These are phyloP conservation scores for Syzygium oleosum DNA, from an alignment of 345 rosid species.

Conservation along the genomic window DNA sequence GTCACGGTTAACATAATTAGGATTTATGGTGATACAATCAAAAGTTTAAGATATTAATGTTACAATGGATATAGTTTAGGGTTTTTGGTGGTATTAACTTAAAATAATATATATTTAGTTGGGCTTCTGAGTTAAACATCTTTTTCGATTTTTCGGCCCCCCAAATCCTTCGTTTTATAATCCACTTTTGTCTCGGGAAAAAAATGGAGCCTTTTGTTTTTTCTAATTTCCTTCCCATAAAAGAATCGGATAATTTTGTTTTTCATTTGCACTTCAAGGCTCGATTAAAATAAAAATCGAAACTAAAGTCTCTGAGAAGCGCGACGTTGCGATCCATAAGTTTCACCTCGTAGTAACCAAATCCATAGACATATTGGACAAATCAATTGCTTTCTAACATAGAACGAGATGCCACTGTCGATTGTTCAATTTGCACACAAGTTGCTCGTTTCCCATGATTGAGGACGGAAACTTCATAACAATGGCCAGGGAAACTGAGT, in stretches of 20 bases:
- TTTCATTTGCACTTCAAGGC: too few species aligned
- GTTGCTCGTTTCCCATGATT: not conserved
- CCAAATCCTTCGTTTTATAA: too few species aligned
- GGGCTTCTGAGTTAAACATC: too few species aligned
- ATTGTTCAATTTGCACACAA: not conserved
- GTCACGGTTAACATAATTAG: not conserved
- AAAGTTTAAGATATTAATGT: too few species aligned
- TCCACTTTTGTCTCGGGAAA: too few species aligned
- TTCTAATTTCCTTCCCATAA: too few species aligned
- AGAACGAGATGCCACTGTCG: not conserved
- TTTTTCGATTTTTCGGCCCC: too few species aligned
- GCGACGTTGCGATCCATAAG: fast-evolving
- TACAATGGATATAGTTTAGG: not conserved
- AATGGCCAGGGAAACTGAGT: not conserved
- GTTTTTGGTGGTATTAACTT: not conserved
- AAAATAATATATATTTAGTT: not conserved
- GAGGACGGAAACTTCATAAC: not conserved
- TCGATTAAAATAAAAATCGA: too few species aligned
- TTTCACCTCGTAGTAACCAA: too few species aligned
- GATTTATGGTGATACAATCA: not conserved
- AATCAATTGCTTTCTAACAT: not conserved
- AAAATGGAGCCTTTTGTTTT: too few species aligned
- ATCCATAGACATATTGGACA: not conserved
- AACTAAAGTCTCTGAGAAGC: too few species aligned
- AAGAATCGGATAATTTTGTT: too few species aligned